phyloP scores from a whole-genome alignment of 2,329 filamentous ascomycete genomes.

The Monosporascus sp. region DNA sequence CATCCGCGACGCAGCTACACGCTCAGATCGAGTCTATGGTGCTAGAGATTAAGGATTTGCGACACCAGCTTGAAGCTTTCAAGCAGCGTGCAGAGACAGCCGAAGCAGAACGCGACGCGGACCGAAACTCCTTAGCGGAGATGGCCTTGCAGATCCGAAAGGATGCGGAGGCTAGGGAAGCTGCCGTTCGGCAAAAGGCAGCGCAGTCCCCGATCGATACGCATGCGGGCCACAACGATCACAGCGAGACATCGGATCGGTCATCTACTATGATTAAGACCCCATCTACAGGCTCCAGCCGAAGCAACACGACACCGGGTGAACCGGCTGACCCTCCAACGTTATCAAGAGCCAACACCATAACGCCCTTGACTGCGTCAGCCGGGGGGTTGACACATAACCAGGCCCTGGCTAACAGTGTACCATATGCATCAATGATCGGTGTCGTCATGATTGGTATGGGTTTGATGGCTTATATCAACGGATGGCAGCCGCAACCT shows the following conservation, averaged over 20 bases:
- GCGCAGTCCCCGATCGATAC: conserved; percentile 30
- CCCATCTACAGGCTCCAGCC: conserved; percentile 19
- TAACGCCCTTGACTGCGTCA: conserved; percentile 37
- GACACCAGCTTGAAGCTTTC: conserved; percentile 72
- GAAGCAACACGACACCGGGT: conserved; percentile 20
- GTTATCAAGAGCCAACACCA: conserved; percentile 43
- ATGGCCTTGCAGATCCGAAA: conserved; percentile 80
- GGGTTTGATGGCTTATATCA: conserved; percentile 81
- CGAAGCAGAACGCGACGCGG: conserved; percentile 68
- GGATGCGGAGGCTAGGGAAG: conserved; percentile 53
- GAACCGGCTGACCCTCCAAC: conserved; percentile 35
- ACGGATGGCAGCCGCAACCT: conserved; percentile 63
- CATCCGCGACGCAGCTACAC: conserved; percentile 48
- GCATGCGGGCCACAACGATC: conserved; percentile 19
- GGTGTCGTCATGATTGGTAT: conserved; percentile 77
- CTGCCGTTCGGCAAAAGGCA: conserved; percentile 35
- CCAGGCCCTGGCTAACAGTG: conserved; percentile 45
- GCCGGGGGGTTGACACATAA: conserved; percentile 37
- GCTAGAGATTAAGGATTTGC: conserved; percentile 74
- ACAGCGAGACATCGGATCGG: conserved; percentile 12
- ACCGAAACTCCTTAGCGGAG: conserved; percentile 71
- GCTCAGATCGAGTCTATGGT: conserved; percentile 71
- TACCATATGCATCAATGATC: conserved; percentile 77
- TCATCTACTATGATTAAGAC: conserved; percentile 9
- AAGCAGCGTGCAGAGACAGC: conserved; percentile 72